These are phyloP conservation scores for Hirsutella thompsonii DNA, from an alignment of 2,329 filamentous ascomycete species.

Conservation along the genomic window DNA sequence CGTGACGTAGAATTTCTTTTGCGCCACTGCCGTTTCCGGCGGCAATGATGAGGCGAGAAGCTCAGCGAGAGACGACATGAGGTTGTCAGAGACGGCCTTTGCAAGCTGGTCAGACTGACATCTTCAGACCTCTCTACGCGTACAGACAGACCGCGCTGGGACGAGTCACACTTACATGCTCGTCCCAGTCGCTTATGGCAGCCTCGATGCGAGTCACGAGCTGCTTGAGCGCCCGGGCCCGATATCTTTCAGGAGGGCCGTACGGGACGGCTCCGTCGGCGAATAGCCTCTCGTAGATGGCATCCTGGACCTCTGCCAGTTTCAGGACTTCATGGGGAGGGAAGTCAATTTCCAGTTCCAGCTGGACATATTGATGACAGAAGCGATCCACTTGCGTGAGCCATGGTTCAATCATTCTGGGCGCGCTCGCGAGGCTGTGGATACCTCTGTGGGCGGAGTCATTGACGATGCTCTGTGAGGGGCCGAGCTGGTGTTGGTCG, in stretches of 20 bases:
- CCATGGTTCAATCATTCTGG: conserved; percentile 3
- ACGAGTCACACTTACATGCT: conserved; percentile 59
- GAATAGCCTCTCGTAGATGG: conserved; percentile 56
- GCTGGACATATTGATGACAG: conserved; percentile 67
- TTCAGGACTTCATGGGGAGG: conserved; percentile 48
- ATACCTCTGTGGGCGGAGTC: too few relatives aligned
- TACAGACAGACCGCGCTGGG: not conserved
- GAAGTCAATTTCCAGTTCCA: conserved; percentile 51
- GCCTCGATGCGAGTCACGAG: conserved; percentile 58
- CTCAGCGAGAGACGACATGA: conserved; percentile 56
- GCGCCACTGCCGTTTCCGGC: conserved; percentile 52
- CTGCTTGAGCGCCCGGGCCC: conserved; percentile 58
- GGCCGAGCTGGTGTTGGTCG: too few relatives aligned
- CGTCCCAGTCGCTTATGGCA: conserved; percentile 67
- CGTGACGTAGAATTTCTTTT: conserved; percentile 63
- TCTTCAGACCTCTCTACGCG: not conserved
- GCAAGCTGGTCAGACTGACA: conserved; percentile 13
- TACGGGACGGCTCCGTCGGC: conserved; percentile 38
- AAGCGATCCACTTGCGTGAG: conserved; percentile 32
- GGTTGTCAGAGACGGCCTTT: conserved; percentile 71
- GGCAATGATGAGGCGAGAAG: conserved; percentile 52
- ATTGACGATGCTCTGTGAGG: too few relatives aligned
- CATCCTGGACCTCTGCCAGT: conserved; percentile 47
- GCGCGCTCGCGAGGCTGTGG: not conserved
- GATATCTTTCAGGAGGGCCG: conserved; percentile 56